These are phyloP conservation scores for Fusarium stilboides DNA, from an alignment of 2,329 filamentous ascomycete genomes.

Conservation along the genomic window DNA sequence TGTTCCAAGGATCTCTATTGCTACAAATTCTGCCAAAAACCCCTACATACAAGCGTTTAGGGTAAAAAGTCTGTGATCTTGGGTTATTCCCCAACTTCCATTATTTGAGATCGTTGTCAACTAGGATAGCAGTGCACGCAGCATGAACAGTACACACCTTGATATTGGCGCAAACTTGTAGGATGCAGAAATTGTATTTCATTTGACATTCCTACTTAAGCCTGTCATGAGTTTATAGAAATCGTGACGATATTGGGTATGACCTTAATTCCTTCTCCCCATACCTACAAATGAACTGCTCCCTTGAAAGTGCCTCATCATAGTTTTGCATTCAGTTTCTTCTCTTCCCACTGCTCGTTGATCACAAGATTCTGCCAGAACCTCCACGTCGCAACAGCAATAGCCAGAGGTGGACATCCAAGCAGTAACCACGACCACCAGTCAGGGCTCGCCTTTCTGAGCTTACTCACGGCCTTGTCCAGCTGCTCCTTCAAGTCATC, in stretches of 20 bases:
- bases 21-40: too few relatives aligned
- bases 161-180: too few relatives aligned
- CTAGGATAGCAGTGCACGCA: too few relatives aligned
- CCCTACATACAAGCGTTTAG: too few relatives aligned
- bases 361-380: conserved; percentile 80
- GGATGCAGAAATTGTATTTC: too few relatives aligned
- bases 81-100: too few relatives aligned
- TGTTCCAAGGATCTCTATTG: too few relatives aligned
- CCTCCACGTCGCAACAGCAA: conserved; percentile 77
- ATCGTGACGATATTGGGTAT: background rate
- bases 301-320: conserved; percentile 11
- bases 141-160: too few relatives aligned
- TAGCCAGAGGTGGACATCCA: conserved; percentile 81
- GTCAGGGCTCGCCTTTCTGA: conserved; percentile 75
- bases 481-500: conserved; percentile 79
- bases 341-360: conserved; percentile 78
- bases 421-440: conserved; percentile 88
- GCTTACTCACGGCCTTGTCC: conserved; percentile 72
- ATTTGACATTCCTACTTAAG: too few relatives aligned
- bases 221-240: too few relatives aligned
- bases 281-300: background rate
- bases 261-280: background rate
- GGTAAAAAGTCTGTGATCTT: too few relatives aligned
- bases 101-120: too few relatives aligned
- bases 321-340: conserved; percentile 57